phyloP scores from a whole-genome alignment of 2,329 filamentous ascomycete species.

The Gnomoniopsis sp. region DNA sequence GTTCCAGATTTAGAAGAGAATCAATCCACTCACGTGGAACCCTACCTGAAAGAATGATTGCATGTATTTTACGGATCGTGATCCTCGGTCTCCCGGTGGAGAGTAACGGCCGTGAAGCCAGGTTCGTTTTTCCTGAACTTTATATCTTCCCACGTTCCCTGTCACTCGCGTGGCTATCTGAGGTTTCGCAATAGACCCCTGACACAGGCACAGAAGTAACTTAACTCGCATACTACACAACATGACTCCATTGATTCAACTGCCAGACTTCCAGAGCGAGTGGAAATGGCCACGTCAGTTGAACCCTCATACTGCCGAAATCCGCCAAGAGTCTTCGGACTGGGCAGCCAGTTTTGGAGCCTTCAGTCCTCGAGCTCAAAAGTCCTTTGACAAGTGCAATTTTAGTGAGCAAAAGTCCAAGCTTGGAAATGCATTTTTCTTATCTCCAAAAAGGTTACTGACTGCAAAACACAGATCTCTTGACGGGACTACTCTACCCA shows the following conservation, averaged over 20 bases:
- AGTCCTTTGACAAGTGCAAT: constrained; percentile 20
- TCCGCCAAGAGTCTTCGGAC: constrained; percentile 9
- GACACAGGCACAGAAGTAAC: neutral
- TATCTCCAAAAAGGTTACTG: neutral
- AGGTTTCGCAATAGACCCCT: neutral
- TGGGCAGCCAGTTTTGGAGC: constrained; percentile 20
- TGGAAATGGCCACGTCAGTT: constrained; percentile 21
- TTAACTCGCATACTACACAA: neutral
- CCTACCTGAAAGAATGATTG: too few relatives aligned
- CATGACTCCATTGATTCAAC: neutral
- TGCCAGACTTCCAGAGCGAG: constrained; percentile 15
- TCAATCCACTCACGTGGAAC: too few relatives aligned
- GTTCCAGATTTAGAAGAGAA: too few relatives aligned
- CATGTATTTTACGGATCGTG: too few relatives aligned
- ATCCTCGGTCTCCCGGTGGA: too few relatives aligned
- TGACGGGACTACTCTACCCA: constrained; percentile 18
- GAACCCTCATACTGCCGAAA: constrained; percentile 15
- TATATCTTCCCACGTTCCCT: neutral
- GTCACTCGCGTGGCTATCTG: neutral
- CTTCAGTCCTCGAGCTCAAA: constrained; percentile 19
- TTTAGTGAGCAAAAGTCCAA: constrained; percentile 13
- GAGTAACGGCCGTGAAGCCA: too few relatives aligned
- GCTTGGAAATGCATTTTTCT: neutral
- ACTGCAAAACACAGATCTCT: constrained; percentile 11
- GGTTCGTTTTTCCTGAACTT: neutral